A percentile compares a stretch with the other conserved stretches of the same genome.
Evolutionary conservation across 352 stramenopile species (phyloP).

Genomic region (Phytophthora pisi): DNA sequence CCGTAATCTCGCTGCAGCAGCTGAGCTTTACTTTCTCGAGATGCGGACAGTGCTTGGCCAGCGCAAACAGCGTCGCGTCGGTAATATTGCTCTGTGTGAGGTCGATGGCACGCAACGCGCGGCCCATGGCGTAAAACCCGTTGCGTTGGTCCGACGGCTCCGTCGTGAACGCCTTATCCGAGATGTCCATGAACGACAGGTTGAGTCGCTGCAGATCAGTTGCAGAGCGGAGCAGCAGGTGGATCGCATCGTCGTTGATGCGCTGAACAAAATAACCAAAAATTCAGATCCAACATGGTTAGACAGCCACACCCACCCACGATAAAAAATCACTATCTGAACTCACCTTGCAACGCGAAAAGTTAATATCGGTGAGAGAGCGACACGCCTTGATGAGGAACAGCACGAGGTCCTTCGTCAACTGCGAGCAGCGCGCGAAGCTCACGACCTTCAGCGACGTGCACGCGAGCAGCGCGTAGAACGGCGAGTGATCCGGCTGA

Average conservation of each 20-base stretch:
- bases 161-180: conserved; percentile 67
- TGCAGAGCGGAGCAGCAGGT: conserved; percentile 64
- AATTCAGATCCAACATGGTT: conserved; percentile 2
- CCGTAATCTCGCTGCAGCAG: conserved; percentile 80
- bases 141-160: conserved; percentile 46
- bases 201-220: conserved; percentile 69
- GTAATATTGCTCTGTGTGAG: conserved; percentile 80
- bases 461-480: conserved; percentile 72
- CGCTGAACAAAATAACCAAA: conserved; percentile 32
- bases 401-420: conserved; percentile 78
- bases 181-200: conserved; percentile 87
- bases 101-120: conserved; percentile 58
- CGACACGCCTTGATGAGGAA: conserved; percentile 81
- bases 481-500: conserved; percentile 79
- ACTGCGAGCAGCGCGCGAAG: conserved; percentile 82
- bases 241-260: conserved; percentile 80
- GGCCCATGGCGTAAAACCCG: conserved; percentile 54
- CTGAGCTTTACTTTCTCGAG: conserved; percentile 78
- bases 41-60: conserved; percentile 65
- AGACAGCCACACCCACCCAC: conserved; percentile 7
- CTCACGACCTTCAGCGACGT: conserved; percentile 79
- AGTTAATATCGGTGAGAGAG: conserved; percentile 78
- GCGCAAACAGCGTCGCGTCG: conserved; percentile 63
- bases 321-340: background rate
- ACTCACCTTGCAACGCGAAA: conserved; percentile 80